Base-by-base conservation (phyloP, 208 protist genomes). In the Leishmania guyanensis region DNA sequence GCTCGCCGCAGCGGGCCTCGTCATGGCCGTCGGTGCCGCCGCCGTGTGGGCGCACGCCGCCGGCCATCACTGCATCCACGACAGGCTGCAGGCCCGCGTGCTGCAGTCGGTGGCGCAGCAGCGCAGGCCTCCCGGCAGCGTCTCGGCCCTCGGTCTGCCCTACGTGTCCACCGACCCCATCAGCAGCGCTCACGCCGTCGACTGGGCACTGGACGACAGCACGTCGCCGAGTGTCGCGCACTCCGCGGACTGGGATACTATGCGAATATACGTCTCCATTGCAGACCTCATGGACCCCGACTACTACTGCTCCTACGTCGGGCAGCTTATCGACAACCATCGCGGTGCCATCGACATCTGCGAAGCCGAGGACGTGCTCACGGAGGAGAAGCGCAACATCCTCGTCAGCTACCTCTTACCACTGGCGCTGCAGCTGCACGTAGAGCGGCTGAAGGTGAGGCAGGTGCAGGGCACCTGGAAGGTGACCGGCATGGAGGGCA, bases 291-390 rank as follows among this genome's bases (percentile, higher is more conserved):
- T 80, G 22, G 66, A 88, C 39, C 12, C 33, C 43, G 72, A 53
- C 65, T 75, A 79, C 77, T 85, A 92, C 85, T 95, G 92, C 86
- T 82, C 79, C 9, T 8, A 48, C 14, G 72, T 75, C 22, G 84
- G 84, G 5, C 62, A 86, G 51, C 22, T 46, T 22, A 50, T 81
- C 0, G 62, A 53, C 1, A 75, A 89, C 78, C 84, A 86, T 58
- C 4, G 29, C 0, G 88, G 88, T 33, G 53, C 53, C 51, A 78
- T n/a, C 36, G 36, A 2, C 36, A 39, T 1, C 36, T 39, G 36
- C 36, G 1, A 0, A 0, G 36, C 36, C 36, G 36, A 39, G 0
- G 36, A 39, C 36, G 0, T 39, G 0, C 36, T 39, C 36, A 39
- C 36, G 36, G 36, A 39, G 0, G 36, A 1, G 36, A 39, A 39